Evolutionary conservation across 2,329 filamentous ascomycete species (phyloP).

Genomic region (Clarireedia monteithiana): DNA sequence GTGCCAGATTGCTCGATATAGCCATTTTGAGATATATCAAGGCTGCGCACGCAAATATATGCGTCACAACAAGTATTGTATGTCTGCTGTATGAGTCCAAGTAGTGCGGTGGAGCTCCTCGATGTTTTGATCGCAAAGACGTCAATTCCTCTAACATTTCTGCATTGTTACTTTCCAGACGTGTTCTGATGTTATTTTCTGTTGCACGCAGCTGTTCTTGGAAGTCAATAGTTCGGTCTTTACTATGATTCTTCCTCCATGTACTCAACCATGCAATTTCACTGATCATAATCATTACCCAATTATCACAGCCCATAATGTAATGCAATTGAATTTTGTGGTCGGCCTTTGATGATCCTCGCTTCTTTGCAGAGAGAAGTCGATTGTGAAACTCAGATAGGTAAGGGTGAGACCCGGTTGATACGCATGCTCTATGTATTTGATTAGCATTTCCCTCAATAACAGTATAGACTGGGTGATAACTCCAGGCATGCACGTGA

Average conservation of each 20-base stretch:
- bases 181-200: not conserved
- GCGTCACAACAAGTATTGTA: constrained; percentile 9
- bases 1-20: not conserved
- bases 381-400: constrained; percentile 30
- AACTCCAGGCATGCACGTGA: not conserved
- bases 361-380: not conserved
- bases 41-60: constrained; percentile 14
- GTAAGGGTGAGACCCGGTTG: constrained; percentile 31
- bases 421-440: constrained; percentile 34
- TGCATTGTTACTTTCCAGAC: not conserved
- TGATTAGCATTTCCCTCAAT: not conserved
- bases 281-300: constrained; percentile 44
- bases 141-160: not conserved
- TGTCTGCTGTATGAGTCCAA: constrained; percentile 5
- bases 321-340: constrained; percentile 37
- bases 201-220: not conserved
- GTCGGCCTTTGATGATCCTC: not conserved
- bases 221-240: constrained; percentile 30
- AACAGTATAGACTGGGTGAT: not conserved
- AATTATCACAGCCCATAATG: constrained; percentile 48
- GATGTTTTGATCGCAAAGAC: not conserved
- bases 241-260: constrained; percentile 45
- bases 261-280: constrained; percentile 44
- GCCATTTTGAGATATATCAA: constrained; percentile 16
- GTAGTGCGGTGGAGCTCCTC: not conserved